These are phyloP conservation scores for Quercus aquifolioides DNA, from an alignment of 306 rosid genomes.

Conservation along the genomic window DNA sequence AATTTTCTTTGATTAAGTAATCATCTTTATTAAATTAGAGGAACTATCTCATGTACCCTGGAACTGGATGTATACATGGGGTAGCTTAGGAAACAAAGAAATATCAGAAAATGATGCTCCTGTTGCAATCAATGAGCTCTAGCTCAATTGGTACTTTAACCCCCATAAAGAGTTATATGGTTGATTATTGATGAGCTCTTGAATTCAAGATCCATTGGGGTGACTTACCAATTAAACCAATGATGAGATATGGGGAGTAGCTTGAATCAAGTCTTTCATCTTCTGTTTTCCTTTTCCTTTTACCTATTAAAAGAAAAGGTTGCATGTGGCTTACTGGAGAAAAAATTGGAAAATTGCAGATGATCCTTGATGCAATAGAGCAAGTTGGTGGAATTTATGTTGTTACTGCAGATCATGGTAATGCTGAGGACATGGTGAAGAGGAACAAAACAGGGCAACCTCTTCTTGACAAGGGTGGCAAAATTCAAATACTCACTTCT, in stretches of 20 bases:
- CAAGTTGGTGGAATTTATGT: constrained; percentile 96
- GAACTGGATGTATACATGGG: too few relatives aligned
- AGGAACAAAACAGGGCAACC: constrained; percentile 87
- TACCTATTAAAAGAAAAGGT: neutral
- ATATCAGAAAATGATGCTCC: neutral
- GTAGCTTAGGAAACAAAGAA: too few relatives aligned
- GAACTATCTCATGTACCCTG: too few relatives aligned
- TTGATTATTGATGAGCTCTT: neutral
- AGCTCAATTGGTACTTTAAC: neutral
- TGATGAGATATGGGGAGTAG: neutral
- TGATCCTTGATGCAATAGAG: constrained; percentile 81
- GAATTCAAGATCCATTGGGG: neutral
- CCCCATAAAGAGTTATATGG: neutral
- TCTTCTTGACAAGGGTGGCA: constrained; percentile 70
- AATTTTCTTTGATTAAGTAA: neutral
- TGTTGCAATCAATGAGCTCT: neutral
- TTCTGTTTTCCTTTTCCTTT: neutral
- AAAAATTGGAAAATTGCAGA: constrained; percentile 43
- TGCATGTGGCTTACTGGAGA: neutral
- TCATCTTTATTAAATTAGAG: too few relatives aligned
- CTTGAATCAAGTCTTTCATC: neutral
- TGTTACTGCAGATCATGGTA: constrained; percentile 99
- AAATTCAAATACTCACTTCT: constrained; percentile 90
- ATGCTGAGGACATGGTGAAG: constrained; percentile 99
- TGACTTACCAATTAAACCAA: neutral